Percentiles rank a stretch among this genome's conserved stretches.
These are phyloP conservation scores for Lathyrus oleraceus DNA, from an alignment of 306 rosid genomes.

Conservation along the genomic window DNA sequence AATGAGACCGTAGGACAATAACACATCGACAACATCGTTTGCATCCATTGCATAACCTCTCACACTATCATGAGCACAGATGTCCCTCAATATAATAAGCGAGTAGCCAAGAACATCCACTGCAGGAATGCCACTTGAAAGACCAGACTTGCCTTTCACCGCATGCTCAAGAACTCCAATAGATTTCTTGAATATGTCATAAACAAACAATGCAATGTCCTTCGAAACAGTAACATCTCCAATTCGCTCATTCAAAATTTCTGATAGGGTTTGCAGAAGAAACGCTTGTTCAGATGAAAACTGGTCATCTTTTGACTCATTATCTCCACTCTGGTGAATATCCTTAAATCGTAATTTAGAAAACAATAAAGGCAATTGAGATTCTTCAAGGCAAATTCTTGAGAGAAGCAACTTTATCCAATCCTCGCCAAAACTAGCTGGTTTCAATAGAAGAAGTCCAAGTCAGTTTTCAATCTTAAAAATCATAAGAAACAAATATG, in stretches of 20 bases:
- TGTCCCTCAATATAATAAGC: constrained; percentile 67
- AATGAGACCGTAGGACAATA: constrained; percentile 56
- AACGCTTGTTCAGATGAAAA: constrained; percentile 57
- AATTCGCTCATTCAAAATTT: constrained; percentile 54
- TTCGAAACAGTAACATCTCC: constrained; percentile 40
- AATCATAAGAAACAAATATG: not conserved
- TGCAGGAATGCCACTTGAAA: constrained; percentile 58
- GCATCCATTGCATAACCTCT: constrained; percentile 32
- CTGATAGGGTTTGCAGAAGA: constrained; percentile 54
- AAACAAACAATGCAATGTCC: constrained; percentile 52
- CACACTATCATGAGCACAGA: constrained; percentile 52
- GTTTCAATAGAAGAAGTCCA: not conserved
- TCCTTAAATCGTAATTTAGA: constrained; percentile 34
- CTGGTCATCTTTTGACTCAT: constrained; percentile 12
- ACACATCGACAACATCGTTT: constrained; percentile 48
- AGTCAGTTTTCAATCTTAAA: constrained; percentile 2
- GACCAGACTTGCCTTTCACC: constrained; percentile 44
- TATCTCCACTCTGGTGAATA: constrained; percentile 31
- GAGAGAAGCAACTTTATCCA: constrained; percentile 77
- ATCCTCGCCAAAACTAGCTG: constrained; percentile 72
- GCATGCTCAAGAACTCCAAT: constrained; percentile 37
- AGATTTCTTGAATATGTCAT: constrained; percentile 62
- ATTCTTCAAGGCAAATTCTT: constrained; percentile 61
- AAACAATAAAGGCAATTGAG: constrained; percentile 52
- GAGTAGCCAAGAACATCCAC: constrained; percentile 75